Conservation (phyloP, 2,329 filamentous ascomycete genomes). For the Parastagonospora nodorum region DNA sequence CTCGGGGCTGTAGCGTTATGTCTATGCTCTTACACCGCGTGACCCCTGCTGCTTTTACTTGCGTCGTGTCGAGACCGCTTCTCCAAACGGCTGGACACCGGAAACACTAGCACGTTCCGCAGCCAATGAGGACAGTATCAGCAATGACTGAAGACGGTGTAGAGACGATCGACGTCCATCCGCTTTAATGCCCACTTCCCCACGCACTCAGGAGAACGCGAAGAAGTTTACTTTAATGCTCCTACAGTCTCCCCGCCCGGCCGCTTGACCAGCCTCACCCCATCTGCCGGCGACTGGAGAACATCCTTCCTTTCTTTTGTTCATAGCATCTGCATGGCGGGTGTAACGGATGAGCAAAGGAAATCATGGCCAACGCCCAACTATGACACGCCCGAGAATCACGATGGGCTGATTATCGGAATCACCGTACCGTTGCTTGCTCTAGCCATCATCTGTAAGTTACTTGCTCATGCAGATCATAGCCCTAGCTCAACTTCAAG, state of each 20-base stretch:
- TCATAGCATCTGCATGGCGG: neutral
- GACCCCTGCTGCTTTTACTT: neutral
- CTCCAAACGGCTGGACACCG: neutral
- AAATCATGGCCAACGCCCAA: constrained; percentile 33
- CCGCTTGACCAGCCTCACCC: neutral
- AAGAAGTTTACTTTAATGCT: too few species aligned
- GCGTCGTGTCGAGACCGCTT: neutral
- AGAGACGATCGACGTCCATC: neutral
- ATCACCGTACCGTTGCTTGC: constrained; percentile 19
- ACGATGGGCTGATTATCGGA: constrained; percentile 20
- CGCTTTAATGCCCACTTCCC: neutral
- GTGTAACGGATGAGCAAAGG: neutral
- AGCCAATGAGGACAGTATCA: neutral
- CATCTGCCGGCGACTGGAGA: neutral
- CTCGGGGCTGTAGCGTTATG: too few species aligned
- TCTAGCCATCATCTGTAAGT: constrained; percentile 25
- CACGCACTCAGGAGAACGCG: neutral
- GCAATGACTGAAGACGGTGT: neutral
- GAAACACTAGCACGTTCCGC: neutral
- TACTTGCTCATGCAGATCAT: neutral
- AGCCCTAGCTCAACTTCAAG: neutral
- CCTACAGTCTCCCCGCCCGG: neutral
- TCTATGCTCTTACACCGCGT: too few species aligned
- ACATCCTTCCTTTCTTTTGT: neutral
- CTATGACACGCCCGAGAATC: constrained; percentile 27